Percentiles rank a stretch among this genome's conserved stretches.
phyloP scores from a whole-genome alignment of 495 filamentous ascomycete species.

The Penicillium roqueforti region DNA sequence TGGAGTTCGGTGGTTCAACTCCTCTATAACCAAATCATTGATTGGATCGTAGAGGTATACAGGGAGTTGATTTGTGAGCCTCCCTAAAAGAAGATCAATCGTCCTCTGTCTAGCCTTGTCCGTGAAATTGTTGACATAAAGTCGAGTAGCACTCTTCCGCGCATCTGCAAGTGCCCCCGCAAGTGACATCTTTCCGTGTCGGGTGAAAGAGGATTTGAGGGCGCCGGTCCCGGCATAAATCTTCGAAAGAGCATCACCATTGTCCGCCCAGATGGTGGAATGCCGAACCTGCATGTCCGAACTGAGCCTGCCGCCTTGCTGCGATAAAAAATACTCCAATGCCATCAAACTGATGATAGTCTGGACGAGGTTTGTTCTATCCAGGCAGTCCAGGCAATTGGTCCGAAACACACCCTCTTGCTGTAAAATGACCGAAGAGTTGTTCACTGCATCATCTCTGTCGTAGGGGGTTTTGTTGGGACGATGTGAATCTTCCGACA shows the following conservation, averaged over 20 bases:
- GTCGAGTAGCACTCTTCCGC: conserved; percentile 84
- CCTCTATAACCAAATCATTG: conserved; percentile 77
- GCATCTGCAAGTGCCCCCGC: conserved; percentile 93
- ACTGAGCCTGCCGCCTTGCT: conserved; percentile 58
- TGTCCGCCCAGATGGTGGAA: conserved; percentile 95
- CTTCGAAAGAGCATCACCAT: conserved; percentile 88
- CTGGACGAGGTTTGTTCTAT: conserved; percentile 94
- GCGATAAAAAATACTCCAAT: conserved; percentile 70
- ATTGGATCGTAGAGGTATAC: conserved; percentile 90
- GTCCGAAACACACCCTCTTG: conserved; percentile 94
- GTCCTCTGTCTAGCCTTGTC: conserved; percentile 92
- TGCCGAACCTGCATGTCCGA: conserved; percentile 88
- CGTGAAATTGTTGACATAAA: conserved; percentile 96
- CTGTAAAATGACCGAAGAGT: conserved; percentile 69
- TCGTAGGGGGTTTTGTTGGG: conserved; percentile 14
- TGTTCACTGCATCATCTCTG: conserved; percentile 30
- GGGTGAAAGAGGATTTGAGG: conserved; percentile 92
- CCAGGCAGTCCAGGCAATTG: conserved; percentile 94
- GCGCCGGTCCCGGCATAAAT: conserved; percentile 97
- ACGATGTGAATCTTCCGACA: conserved; percentile 60
- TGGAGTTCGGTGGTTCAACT: conserved; percentile 57
- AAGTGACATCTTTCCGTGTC: conserved; percentile 91
- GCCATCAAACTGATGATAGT: conserved; percentile 92
- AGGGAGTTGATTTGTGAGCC: conserved; percentile 74
- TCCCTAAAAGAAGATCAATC: conserved; percentile 85